These are phyloP conservation scores for Athelia sp. DNA, from an alignment of 1,284 basidiomycete species.

Conservation along the genomic window DNA sequence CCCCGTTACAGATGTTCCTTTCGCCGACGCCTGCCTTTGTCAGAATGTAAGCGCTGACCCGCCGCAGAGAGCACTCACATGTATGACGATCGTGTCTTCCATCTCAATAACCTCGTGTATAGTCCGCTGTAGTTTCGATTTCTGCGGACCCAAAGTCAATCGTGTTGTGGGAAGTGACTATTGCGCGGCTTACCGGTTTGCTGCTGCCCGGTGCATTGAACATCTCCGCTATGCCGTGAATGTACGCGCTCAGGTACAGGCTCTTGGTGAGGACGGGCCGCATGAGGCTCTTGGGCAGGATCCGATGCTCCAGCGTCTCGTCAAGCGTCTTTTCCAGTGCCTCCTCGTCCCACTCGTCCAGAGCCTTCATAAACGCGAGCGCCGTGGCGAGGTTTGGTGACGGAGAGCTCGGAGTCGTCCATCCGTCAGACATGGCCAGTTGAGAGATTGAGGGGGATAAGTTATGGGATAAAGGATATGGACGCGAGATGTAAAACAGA, in stretches of 20 bases:
- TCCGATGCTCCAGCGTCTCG: constrained; percentile 27
- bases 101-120: constrained; percentile 31
- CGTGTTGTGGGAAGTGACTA: too few species aligned
- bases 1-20: constrained; percentile 22
- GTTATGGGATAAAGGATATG: too few species aligned
- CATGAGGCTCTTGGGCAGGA: constrained; percentile 27
- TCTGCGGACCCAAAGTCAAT: too few species aligned
- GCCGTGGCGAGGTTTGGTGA: constrained; percentile 27
- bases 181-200: too few species aligned
- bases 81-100: constrained; percentile 24
- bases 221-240: constrained; percentile 20
- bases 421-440: background rate
- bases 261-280: constrained; percentile 30
- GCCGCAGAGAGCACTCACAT: constrained; percentile 20
- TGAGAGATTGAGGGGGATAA: too few species aligned
- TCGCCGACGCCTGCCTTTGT: constrained; percentile 20
- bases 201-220: constrained; percentile 12
- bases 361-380: constrained; percentile 24
- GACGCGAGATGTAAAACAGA: too few species aligned
- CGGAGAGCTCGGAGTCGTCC: constrained; percentile 19
- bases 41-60: background rate
- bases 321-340: constrained; percentile 24
- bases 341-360: constrained; percentile 23
- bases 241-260: constrained; percentile 25
- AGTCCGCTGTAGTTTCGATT: constrained; percentile 17